Percentiles rank a stretch among this genome's conserved stretches.
phyloP scores from a whole-genome alignment of 441 rosid species.

The Gossypium lobatum region DNA sequence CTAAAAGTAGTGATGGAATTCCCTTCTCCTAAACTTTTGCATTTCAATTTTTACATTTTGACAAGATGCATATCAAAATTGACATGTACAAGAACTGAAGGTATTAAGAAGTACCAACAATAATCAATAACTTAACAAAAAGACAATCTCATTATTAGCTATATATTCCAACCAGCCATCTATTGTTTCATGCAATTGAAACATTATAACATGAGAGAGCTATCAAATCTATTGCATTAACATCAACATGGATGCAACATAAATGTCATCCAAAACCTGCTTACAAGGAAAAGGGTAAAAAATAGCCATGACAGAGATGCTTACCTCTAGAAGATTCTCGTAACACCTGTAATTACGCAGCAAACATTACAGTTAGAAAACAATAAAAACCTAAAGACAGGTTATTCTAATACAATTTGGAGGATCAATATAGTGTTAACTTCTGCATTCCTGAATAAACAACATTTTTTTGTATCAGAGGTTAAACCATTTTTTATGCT shows the following conservation, averaged over 20 bases:
- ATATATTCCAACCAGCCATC: background rate
- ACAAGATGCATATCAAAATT: background rate
- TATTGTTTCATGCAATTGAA: slow-evolving; percentile 4
- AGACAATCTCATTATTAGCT: background rate
- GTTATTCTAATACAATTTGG: background rate
- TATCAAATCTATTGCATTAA: background rate
- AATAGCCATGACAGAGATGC: slow-evolving; percentile 14
- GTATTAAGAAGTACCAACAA: slow-evolving; percentile 5
- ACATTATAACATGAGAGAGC: background rate
- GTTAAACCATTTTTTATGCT: background rate
- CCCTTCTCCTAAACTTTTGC: background rate
- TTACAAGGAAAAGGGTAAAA: background rate
- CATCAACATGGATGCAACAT: background rate
- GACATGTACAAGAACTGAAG: slow-evolving; percentile 5
- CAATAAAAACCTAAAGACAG: slow-evolving; percentile 6
- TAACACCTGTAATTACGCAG: slow-evolving; percentile 44
- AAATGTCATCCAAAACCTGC: background rate
- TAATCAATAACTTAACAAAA: background rate
- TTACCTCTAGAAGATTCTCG: slow-evolving; percentile 82
- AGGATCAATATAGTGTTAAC: slow-evolving; percentile 1
- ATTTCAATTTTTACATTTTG: background rate
- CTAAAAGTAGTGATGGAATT: background rate
- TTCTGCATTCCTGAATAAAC: background rate
- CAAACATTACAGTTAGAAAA: slow-evolving; percentile 15
- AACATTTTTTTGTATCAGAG: background rate